Evolutionary conservation across 768 basidiomycete species (phyloP).

Genomic region (Suillus decipiens): DNA sequence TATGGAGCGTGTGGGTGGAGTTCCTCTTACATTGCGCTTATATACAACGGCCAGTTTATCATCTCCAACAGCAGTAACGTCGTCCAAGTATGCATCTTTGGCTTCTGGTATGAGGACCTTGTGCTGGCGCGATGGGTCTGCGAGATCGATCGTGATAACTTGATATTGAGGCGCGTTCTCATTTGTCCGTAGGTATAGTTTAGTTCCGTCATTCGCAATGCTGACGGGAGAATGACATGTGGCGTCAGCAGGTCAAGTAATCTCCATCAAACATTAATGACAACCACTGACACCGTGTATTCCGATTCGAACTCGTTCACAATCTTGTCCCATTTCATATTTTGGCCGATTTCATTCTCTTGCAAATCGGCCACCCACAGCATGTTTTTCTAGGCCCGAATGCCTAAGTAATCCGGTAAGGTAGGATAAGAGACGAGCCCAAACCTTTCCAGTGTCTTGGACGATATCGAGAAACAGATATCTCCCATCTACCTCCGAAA

Average conservation of each 20-base stretch:
- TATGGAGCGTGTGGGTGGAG: neutral
- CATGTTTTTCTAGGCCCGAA: conserved; percentile 58
- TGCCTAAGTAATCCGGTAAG: neutral
- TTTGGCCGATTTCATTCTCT: conserved; percentile 56
- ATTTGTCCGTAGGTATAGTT: conserved; percentile 68
- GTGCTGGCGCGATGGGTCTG: conserved; percentile 46
- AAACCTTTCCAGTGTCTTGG: conserved; percentile 66
- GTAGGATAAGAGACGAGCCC: conserved; percentile 15
- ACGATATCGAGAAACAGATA: conserved; percentile 57
- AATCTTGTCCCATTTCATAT: conserved; percentile 74
- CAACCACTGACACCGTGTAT: conserved; percentile 57
- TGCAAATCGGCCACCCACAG: conserved; percentile 73
- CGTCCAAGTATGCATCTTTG: conserved; percentile 59
- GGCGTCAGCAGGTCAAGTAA: neutral
- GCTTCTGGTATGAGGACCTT: conserved; percentile 71
- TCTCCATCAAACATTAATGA: conserved; percentile 1
- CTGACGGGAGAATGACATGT: conserved; percentile 35
- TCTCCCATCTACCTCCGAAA: conserved; percentile 63
- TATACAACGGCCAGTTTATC: conserved; percentile 63
- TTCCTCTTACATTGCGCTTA: conserved; percentile 64
- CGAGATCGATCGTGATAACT: conserved; percentile 63
- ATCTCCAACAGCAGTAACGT: conserved; percentile 47
- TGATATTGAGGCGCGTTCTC: conserved; percentile 66
- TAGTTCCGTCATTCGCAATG: conserved; percentile 61
- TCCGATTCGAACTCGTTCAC: conserved; percentile 68